Evolutionary conservation across 495 filamentous ascomycete species (phyloP).

Genomic region (Lindgomyces ingoldianus): DNA sequence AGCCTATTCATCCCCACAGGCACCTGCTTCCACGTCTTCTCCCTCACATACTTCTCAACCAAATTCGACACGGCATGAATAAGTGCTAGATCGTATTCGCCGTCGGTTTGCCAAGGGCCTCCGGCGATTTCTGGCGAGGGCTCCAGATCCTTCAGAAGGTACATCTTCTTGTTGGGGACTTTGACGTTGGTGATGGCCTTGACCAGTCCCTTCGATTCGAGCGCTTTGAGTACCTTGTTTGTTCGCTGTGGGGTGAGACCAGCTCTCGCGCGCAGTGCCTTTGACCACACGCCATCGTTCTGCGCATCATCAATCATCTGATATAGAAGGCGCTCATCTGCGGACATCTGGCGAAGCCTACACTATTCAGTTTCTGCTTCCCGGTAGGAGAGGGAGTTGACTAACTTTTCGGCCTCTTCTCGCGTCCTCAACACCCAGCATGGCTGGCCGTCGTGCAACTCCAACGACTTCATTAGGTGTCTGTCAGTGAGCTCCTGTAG

Average conservation of each 20-base stretch:
- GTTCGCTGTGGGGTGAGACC: constrained; percentile 78
- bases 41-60: constrained; percentile 70
- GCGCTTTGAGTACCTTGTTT: constrained; percentile 70
- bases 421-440: constrained; percentile 35
- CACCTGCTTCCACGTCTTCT: constrained; percentile 62
- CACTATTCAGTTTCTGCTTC: not conserved
- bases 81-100: constrained; percentile 81
- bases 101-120: constrained; percentile 90
- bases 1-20: constrained; percentile 29
- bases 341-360: constrained; percentile 36
- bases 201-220: constrained; percentile 85
- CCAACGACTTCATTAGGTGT: constrained; percentile 30
- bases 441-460: constrained; percentile 31
- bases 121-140: constrained; percentile 88
- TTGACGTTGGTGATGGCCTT: constrained; percentile 67
- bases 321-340: constrained; percentile 80
- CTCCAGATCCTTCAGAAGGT: constrained; percentile 64
- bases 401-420: constrained; percentile 37
- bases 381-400: not conserved
- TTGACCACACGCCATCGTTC: constrained; percentile 83
- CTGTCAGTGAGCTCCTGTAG: constrained; percentile 23
- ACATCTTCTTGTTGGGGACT: constrained; percentile 62
- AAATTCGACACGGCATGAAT: constrained; percentile 69
- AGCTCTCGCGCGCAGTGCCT: constrained; percentile 69
- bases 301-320: constrained; percentile 78